A percentile compares a stretch with the other conserved stretches of the same genome.
phyloP scores from a whole-genome alignment of 305 asterid genomes.

The Fraxinus ornus region DNA sequence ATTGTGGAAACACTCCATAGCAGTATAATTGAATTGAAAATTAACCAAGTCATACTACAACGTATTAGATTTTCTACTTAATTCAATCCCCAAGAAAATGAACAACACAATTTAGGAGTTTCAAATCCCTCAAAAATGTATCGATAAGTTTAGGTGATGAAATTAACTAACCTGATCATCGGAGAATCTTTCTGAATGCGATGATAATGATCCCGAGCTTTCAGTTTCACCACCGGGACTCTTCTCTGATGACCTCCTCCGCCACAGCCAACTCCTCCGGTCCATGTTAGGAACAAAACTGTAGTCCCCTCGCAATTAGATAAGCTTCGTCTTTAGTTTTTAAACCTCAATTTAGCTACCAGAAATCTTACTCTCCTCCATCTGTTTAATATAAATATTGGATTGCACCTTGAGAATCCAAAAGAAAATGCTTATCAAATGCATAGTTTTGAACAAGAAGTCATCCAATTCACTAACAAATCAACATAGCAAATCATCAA shows the following conservation, averaged over 20 bases:
- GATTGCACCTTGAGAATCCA: conserved; percentile 13
- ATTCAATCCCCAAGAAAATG: background rate
- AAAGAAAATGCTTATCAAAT: conserved; percentile 17
- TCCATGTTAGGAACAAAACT: conserved; percentile 49
- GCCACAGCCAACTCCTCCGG: conserved; percentile 85
- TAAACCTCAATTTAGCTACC: conserved; percentile 24
- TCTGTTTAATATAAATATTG: background rate
- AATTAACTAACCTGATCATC: conserved; percentile 73
- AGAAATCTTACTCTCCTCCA: conserved; percentile 14
- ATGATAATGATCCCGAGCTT: conserved; percentile 73
- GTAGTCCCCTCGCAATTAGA: conserved; percentile 8
- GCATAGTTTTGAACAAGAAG: background rate
- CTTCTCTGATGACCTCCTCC: conserved; percentile 74
- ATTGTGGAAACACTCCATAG: background rate
- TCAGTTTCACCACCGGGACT: conserved; percentile 73
- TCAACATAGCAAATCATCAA: conserved; percentile 5
- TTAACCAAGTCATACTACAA: background rate
- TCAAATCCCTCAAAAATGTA: background rate
- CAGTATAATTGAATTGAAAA: background rate
- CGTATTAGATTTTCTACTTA: too few species aligned
- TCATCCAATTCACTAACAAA: background rate
- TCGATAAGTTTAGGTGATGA: background rate
- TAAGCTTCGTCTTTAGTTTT: conserved; percentile 10
- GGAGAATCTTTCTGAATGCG: conserved; percentile 74
- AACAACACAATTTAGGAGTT: background rate